phyloP scores from a whole-genome alignment of 345 rosid genomes.

The Eucalyptus cloeziana region DNA sequence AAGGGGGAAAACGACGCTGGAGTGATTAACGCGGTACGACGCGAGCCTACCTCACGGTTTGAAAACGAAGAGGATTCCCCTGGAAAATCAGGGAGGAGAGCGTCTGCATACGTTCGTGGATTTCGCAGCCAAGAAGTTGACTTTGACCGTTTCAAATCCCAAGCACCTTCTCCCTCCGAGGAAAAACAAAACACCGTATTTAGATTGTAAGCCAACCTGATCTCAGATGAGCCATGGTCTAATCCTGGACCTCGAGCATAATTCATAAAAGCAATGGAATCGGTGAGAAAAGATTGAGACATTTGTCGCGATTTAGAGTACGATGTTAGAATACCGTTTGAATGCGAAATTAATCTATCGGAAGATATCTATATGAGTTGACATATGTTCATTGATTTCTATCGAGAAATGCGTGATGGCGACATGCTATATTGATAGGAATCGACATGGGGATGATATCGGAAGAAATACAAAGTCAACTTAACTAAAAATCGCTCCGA shows the following conservation, averaged over 20 bases:
- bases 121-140: not conserved
- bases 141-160: not conserved
- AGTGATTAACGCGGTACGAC: not conserved
- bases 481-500: accelerated
- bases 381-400: not conserved
- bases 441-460: accelerated
- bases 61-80: not conserved
- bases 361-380: not conserved
- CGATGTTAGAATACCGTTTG: not conserved
- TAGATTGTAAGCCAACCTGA: not conserved
- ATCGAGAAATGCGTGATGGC: accelerated
- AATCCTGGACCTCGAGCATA: accelerated
- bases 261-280: not conserved
- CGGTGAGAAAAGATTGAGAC: not conserved
- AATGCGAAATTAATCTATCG: accelerated
- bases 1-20: not conserved
- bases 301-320: not conserved
- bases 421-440: not conserved
- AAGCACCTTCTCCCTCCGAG: not conserved
- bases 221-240: not conserved
- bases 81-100: not conserved
- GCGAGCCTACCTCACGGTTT: not conserved
- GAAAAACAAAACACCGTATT: not conserved
- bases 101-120: not conserved
- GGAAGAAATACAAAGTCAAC: not conserved